Evolutionary conservation across 108 stramenopile species (phyloP).

Genomic region (Nitzschia sp.): DNA sequence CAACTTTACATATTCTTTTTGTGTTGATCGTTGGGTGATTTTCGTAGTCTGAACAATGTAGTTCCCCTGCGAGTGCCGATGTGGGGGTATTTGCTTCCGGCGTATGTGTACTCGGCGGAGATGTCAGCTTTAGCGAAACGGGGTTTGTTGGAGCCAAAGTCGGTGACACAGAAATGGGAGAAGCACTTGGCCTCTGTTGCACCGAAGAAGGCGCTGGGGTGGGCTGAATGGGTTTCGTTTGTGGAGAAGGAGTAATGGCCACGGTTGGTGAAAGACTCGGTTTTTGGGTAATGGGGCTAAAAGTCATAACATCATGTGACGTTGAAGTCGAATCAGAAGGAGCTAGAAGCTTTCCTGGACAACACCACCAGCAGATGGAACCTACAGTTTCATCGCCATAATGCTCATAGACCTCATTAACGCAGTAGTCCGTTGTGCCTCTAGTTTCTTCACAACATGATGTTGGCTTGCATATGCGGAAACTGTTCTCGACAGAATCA

Average conservation of each 20-base stretch:
- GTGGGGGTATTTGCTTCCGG: too few relatives aligned
- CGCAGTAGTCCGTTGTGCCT: conserved; percentile 2
- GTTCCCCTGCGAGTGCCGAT: not conserved
- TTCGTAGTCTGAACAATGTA: conserved; percentile 9
- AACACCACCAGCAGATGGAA: conserved; percentile 13
- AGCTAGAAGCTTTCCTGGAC: not conserved
- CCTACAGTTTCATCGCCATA: conserved; percentile 1
- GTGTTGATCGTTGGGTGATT: conserved; percentile 20
- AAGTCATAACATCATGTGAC: not conserved
- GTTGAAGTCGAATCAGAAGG: too few relatives aligned
- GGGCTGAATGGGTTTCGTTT: conserved; percentile 1
- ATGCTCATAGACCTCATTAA: not conserved
- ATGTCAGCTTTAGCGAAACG: too few relatives aligned
- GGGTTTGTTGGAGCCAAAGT: not conserved
- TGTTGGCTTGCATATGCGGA: conserved; percentile 18
- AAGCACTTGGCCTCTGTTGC: not conserved
- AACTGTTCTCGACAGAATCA: conserved; percentile 12
- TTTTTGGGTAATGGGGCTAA: conserved; percentile 14
- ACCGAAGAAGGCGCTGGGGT: conserved; percentile 11
- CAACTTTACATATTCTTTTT: conserved; percentile 27
- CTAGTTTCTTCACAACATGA: conserved; percentile 10
- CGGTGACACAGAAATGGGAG: not conserved
- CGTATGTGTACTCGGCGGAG: too few relatives aligned
- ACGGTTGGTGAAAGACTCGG: not conserved
- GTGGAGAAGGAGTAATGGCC: conserved; percentile 1